Evolutionary conservation across 306 rosid genomes (phyloP).

Genomic region (Lablab purpureus): DNA sequence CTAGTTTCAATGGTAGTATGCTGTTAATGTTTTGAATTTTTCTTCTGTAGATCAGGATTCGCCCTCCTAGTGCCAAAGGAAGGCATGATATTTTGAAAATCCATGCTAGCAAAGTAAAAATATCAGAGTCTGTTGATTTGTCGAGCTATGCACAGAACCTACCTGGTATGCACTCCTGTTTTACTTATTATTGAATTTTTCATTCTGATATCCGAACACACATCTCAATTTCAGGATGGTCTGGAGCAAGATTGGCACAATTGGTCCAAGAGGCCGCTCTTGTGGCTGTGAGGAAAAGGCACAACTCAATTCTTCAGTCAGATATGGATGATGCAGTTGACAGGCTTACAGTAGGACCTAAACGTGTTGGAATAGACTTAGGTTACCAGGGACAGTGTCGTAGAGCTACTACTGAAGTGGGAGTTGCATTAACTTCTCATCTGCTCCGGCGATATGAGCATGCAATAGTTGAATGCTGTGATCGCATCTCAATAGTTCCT

Average conservation of each 20-base stretch:
- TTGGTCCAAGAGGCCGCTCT: constrained; percentile 98
- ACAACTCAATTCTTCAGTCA: constrained; percentile 78
- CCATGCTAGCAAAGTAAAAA: constrained; percentile 91
- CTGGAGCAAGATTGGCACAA: constrained; percentile 95
- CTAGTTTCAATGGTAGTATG: constrained; percentile 36
- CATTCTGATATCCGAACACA: constrained; percentile 44
- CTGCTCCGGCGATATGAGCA: constrained; percentile 82
- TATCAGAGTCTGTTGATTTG: constrained; percentile 89
- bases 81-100: constrained; percentile 90
- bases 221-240: constrained; percentile 76
- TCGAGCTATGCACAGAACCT: constrained; percentile 86
- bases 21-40: constrained; percentile 44
- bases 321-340: constrained; percentile 98
- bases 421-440: constrained; percentile 95
- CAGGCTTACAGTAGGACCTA: constrained; percentile 95
- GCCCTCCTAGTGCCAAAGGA: constrained; percentile 89
- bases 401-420: constrained; percentile 92
- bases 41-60: constrained; percentile 77
- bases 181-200: constrained; percentile 26
- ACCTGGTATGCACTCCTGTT: constrained; percentile 68
- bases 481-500: constrained; percentile 91
- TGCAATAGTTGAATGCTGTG: constrained; percentile 84
- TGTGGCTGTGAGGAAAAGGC: constrained; percentile 93
- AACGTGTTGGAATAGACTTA: constrained; percentile 76
- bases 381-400: constrained; percentile 94